Evolutionary conservation across 1,139 yeast genomes (phyloP).

Genomic region (Candida sp.): DNA sequence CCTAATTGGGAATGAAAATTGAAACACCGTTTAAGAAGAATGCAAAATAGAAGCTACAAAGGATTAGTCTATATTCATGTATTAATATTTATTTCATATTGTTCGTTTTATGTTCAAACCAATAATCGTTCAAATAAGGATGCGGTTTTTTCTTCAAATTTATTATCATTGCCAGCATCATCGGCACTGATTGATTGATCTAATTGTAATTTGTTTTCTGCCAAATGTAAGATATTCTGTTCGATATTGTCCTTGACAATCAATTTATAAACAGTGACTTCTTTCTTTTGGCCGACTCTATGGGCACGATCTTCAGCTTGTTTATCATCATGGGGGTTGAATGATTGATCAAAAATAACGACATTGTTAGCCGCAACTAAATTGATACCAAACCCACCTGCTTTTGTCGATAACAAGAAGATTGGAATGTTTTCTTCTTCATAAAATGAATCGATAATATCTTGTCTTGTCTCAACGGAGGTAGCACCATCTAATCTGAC

Average conservation of each 20-base stretch:
- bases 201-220: constrained; percentile 85
- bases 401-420: constrained; percentile 86
- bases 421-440: constrained; percentile 82
- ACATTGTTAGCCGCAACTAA: constrained; percentile 95
- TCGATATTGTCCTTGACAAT: constrained; percentile 79
- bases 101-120: constrained; percentile 14
- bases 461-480: constrained; percentile 89
- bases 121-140: constrained; percentile 51
- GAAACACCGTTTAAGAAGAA: not conserved
- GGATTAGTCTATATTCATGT: too few species aligned
- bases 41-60: too few species aligned
- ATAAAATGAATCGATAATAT: constrained; percentile 83
- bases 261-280: constrained; percentile 76
- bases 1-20: not conserved
- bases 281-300: constrained; percentile 92
- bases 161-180: constrained; percentile 40
- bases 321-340: constrained; percentile 97
- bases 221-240: constrained; percentile 81
- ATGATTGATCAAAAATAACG: constrained; percentile 87
- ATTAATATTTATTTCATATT: too few species aligned
- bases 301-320: constrained; percentile 99
- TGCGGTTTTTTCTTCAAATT: constrained; percentile 52
- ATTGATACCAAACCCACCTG: constrained; percentile 98
- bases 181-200: constrained; percentile 62
- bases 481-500: constrained; percentile 92